Evolutionary conservation across 2,329 filamentous ascomycete species (phyloP), one percentile per base, ranked within the genome.

Genomic region (Cordyceps tenuipes): DNA sequence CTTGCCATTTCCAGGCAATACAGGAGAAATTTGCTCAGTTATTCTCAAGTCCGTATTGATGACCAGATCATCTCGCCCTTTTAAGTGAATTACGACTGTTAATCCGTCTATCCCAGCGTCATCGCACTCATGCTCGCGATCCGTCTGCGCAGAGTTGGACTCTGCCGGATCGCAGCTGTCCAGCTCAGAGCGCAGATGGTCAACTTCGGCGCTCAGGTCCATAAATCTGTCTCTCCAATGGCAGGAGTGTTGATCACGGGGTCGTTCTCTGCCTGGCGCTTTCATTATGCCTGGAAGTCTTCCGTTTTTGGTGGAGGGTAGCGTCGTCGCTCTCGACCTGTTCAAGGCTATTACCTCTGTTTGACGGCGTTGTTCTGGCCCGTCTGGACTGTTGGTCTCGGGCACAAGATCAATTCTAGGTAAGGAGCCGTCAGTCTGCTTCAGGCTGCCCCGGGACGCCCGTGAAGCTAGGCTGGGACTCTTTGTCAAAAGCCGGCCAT

Each of bases 51-150:
- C 75, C 3, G 79, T 81, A 59, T 78, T 79, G 65, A 82, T 77
- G 51, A 81, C 74, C 65, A 82, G 64, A 62, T 82, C 79, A 52
- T 81, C 78, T 67, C 73, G 77, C 49, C 75, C 73, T 64, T 69
- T 76, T 65, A 79, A 69, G 67, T 81, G 80, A 68, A 82, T 70
- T 51, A 81, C 75, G 62, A 81, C 77, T 6, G 79, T 82, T 56
- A 82, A 66, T 12, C 78, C 78, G 61, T 79, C 73, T 34, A 82
- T 75, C 17, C 74, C 75, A 50, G 77, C 63, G 26, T 77, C 73
- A 17, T 71, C 71, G 41, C 72, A 71, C 8, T 68, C 65, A 23
- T 68, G 63, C 21, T 53, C 41, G 21, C 39, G 39, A 17, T 48
- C 41, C 10, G 13, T 3, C 4, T 41, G 19, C 3, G 46, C 5